phyloP scores from a whole-genome alignment of 202 grass and related monocot genomes.

The Zoysia matrella region DNA sequence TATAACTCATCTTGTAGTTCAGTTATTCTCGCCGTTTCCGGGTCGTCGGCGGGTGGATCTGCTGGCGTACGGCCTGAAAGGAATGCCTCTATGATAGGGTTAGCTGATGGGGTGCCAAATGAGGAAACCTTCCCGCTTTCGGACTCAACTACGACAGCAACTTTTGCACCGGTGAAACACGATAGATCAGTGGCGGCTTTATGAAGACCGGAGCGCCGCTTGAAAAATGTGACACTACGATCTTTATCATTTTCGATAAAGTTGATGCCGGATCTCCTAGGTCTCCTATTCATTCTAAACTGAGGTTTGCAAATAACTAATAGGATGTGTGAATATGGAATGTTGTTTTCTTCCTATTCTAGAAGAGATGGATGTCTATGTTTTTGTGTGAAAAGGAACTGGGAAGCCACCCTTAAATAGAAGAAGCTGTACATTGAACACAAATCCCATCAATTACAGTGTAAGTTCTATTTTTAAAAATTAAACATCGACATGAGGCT shows the following conservation, averaged over 20 bases:
- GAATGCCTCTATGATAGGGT: constrained; percentile 29
- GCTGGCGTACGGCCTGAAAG: background rate
- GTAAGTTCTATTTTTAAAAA: background rate
- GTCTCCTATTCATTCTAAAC: background rate
- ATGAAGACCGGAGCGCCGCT: background rate
- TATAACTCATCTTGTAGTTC: constrained; percentile 19
- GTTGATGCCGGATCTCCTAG: background rate
- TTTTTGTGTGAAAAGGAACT: background rate
- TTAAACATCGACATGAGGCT: background rate
- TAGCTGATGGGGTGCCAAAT: constrained; percentile 38
- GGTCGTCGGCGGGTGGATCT: background rate
- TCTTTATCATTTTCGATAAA: background rate
- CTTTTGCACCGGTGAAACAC: background rate
- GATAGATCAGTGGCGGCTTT: background rate
- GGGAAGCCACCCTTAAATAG: background rate
- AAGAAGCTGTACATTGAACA: background rate
- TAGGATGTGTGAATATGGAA: background rate
- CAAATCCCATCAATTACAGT: background rate
- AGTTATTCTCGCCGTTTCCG: background rate
- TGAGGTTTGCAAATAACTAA: background rate
- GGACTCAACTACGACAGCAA: background rate
- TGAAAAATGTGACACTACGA: background rate
- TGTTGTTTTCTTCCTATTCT: background rate
- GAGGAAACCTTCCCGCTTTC: background rate
- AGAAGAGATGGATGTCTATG: background rate